Conservation (phyloP, 169 alveolate genomes). For the Cryptosporidium bovis region DNA sequence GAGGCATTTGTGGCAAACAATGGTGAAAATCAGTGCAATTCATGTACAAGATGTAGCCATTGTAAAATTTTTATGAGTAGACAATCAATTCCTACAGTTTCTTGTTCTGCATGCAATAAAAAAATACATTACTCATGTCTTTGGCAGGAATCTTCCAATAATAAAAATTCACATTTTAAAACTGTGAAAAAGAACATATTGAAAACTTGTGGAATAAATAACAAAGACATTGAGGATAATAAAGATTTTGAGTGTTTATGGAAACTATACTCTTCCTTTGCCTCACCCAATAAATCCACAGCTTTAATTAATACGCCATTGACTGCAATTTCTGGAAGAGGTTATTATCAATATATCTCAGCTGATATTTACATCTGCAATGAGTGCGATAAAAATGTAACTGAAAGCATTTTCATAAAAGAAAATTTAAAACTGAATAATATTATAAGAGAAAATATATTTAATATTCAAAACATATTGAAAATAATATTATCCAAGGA, state of each 20-base stretch:
- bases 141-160: conserved; percentile 26
- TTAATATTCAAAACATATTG: neutral
- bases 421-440: neutral
- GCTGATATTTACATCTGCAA: conserved; percentile 29
- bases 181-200: neutral
- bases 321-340: conserved; percentile 48
- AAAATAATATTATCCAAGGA: neutral
- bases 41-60: conserved; percentile 30
- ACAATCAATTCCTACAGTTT: conserved; percentile 5
- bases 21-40: conserved; percentile 1
- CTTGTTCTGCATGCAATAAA: conserved; percentile 31
- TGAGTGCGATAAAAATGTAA: conserved; percentile 10
- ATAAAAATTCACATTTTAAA: neutral
- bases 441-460: conserved; percentile 1
- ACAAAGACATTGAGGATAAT: neutral
- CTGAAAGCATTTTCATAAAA: too few relatives aligned
- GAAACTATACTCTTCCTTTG: conserved; percentile 12
- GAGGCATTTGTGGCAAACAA: neutral
- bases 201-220: neutral
- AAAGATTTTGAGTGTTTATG: conserved; percentile 34
- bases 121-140: conserved; percentile 55
- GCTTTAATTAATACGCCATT: conserved; percentile 44
- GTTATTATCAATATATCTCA: conserved; percentile 50
- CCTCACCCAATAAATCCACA: conserved; percentile 18
- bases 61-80: conserved; percentile 10